These are phyloP conservation scores for Parmelia sp. DNA, from an alignment of 495 filamentous ascomycete species.

Conservation along the genomic window DNA sequence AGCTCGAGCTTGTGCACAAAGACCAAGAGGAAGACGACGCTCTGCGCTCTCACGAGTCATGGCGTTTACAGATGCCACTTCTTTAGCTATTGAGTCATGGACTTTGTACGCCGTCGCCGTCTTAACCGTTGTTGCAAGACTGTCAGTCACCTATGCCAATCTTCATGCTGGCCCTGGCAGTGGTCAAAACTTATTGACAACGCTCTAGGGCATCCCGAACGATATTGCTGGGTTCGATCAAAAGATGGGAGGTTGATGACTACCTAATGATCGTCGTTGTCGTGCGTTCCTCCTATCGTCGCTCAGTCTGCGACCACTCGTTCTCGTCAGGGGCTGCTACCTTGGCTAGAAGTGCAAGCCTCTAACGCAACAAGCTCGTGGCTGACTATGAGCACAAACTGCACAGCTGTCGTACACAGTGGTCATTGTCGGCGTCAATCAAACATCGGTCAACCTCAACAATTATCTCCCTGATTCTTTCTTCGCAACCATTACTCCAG, in stretches of 20 bases:
- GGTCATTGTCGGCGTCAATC: constrained; percentile 46
- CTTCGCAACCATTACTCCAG: constrained; percentile 37
- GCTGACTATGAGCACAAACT: background rate
- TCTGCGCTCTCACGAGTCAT: background rate
- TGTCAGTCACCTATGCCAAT: constrained; percentile 11
- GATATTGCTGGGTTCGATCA: constrained; percentile 40
- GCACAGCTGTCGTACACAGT: constrained; percentile 37
- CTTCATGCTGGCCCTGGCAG: background rate
- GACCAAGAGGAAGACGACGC: background rate
- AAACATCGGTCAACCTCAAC: constrained; percentile 42
- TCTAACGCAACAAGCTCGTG: background rate
- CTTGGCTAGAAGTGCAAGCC: background rate
- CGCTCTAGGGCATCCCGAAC: constrained; percentile 28
- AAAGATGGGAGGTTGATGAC: constrained; percentile 47
- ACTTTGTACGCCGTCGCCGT: constrained; percentile 19
- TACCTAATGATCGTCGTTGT: constrained; percentile 48
- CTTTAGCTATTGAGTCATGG: constrained; percentile 26
- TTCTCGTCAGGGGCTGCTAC: background rate
- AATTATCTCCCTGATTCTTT: constrained; percentile 49
- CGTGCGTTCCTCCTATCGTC: constrained; percentile 26
- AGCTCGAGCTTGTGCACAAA: background rate
- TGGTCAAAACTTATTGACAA: background rate
- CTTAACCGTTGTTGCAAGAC: constrained; percentile 15
- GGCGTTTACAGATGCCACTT: constrained; percentile 1
- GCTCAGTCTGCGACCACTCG: background rate